phyloP scores from a whole-genome alignment of 2,329 filamentous ascomycete genomes.

The Fusarium keratoplasticum region DNA sequence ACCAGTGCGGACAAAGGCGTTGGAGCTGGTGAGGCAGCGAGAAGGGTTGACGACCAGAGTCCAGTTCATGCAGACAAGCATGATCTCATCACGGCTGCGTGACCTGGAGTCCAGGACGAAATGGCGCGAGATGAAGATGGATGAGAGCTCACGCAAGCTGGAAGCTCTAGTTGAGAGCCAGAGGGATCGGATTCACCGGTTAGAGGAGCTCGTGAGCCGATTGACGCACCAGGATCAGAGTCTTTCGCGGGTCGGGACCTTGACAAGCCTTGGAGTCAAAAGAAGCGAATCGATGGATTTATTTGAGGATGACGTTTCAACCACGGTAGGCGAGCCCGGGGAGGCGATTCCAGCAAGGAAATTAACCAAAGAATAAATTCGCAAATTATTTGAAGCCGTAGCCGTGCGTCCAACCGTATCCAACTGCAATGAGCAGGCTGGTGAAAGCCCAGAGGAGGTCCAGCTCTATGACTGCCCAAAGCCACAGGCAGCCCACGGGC shows the following conservation, averaged over 20 bases:
- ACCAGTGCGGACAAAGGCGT: slow-evolving; percentile 55
- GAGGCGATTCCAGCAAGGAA: not conserved
- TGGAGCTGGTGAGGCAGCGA: slow-evolving; percentile 59
- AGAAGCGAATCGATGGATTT: slow-evolving; percentile 18
- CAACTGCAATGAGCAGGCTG: slow-evolving; percentile 60
- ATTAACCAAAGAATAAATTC: not conserved
- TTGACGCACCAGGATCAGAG: slow-evolving; percentile 19
- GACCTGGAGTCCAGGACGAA: slow-evolving; percentile 50
- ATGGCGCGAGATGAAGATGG: slow-evolving; percentile 46
- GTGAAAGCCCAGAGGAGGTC: slow-evolving; percentile 73
- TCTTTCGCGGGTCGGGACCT: slow-evolving; percentile 26
- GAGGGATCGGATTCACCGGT: slow-evolving; percentile 39
- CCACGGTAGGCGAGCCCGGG: slow-evolving; percentile 1
- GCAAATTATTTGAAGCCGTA: slow-evolving; percentile 55
- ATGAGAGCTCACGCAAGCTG: slow-evolving; percentile 43
- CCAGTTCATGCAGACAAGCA: slow-evolving; percentile 61
- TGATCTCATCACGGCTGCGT: slow-evolving; percentile 57
- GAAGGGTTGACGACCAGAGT: slow-evolving; percentile 58
- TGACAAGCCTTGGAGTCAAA: slow-evolving; percentile 16
- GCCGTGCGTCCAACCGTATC: slow-evolving; percentile 62
- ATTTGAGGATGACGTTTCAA: slow-evolving; percentile 15
- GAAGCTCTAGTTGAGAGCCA: slow-evolving; percentile 41
- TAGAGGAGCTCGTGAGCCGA: slow-evolving; percentile 34
- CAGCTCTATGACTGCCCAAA: slow-evolving; percentile 93
- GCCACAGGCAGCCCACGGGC: slow-evolving; percentile 89